Conservation (phyloP, 306 rosid genomes). For the Fragaria nilgerrensis region DNA sequence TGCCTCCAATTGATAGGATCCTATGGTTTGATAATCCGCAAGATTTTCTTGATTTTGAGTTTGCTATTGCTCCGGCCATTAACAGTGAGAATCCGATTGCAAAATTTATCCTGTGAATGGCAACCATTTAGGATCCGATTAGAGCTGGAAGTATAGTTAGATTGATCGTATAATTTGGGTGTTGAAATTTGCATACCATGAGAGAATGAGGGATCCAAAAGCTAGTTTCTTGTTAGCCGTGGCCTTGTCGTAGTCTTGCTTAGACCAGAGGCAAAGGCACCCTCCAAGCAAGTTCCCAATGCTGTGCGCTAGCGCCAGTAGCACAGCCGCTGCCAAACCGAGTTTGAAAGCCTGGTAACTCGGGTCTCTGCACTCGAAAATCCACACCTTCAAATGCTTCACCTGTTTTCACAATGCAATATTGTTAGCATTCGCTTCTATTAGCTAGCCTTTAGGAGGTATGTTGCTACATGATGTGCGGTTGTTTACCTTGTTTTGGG, state of each 20-base stretch:
- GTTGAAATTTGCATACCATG: constrained; percentile 47
- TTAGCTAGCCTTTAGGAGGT: no score
- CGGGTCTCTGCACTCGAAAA: constrained; percentile 65
- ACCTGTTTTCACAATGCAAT: constrained; percentile 33
- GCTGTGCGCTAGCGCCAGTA: constrained; percentile 52
- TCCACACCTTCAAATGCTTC: constrained; percentile 57
- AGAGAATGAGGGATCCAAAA: constrained; percentile 43
- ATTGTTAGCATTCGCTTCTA: neutral
- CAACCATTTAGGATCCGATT: neutral
- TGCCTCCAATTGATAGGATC: constrained; percentile 66
- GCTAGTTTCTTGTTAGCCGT: constrained; percentile 55
- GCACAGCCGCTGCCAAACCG: constrained; percentile 66
- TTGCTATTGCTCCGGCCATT: constrained; percentile 51
- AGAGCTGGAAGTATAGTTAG: neutral
- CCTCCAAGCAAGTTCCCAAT: constrained; percentile 66
- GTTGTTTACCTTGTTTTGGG: constrained; percentile 68
- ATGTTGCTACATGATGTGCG: no score
- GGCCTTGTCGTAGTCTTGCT: constrained; percentile 30
- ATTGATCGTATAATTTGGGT: neutral
- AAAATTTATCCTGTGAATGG: constrained; percentile 41
- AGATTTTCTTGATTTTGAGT: constrained; percentile 58
- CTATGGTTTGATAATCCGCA: constrained; percentile 61
- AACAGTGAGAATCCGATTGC: constrained; percentile 53
- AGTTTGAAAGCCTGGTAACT: constrained; percentile 68
- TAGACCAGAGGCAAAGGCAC: constrained; percentile 57